Evolutionary conservation across 2,329 filamentous ascomycete species (phyloP).

Genomic region (Falciphora oryzae): DNA sequence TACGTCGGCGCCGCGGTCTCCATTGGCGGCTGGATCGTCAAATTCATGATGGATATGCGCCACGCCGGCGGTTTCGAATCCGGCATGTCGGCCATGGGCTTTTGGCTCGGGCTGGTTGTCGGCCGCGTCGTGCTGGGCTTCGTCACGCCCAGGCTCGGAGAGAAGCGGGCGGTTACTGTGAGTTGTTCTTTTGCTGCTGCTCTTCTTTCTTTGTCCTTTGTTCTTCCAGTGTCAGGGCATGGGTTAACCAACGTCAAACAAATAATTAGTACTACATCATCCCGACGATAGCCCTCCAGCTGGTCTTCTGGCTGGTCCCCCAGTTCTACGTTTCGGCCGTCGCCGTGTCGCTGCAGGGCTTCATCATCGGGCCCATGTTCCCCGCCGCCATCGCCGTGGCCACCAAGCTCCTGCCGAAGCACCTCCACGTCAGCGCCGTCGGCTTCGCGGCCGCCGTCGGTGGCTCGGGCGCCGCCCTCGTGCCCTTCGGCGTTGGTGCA

Average conservation of each 20-base stretch:
- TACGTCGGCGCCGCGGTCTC: conserved; percentile 74
- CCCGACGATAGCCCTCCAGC: conserved; percentile 56
- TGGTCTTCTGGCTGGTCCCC: conserved; percentile 78
- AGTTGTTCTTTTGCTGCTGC: no score
- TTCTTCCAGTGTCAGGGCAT: no score
- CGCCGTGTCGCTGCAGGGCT: conserved; percentile 66
- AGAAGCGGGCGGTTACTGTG: conserved; percentile 55
- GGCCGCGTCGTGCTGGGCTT: conserved; percentile 71
- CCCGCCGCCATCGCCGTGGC: conserved; percentile 67
- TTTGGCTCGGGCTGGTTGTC: conserved; percentile 77
- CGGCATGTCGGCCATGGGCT: conserved; percentile 71
- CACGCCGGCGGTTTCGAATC: conserved; percentile 63
- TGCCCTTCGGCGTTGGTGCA: conserved; percentile 63
- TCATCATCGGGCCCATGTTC: conserved; percentile 76
- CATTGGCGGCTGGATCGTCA: conserved; percentile 65
- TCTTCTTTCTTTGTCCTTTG: background rate
- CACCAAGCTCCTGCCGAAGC: conserved; percentile 66
- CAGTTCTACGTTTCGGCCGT: conserved; percentile 68
- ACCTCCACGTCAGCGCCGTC: conserved; percentile 73
- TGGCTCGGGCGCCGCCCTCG: conserved; percentile 62
- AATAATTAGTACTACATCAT: conserved; percentile 58
- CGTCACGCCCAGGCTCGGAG: conserved; percentile 66
- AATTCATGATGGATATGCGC: conserved; percentile 79
- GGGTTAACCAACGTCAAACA: background rate
- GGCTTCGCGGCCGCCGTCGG: conserved; percentile 77